Evolutionary conservation across 1,139 yeast genomes (phyloP), one percentile per base, ranked within the genome.

Genomic region (Protomyces arabidopsidicola): DNA sequence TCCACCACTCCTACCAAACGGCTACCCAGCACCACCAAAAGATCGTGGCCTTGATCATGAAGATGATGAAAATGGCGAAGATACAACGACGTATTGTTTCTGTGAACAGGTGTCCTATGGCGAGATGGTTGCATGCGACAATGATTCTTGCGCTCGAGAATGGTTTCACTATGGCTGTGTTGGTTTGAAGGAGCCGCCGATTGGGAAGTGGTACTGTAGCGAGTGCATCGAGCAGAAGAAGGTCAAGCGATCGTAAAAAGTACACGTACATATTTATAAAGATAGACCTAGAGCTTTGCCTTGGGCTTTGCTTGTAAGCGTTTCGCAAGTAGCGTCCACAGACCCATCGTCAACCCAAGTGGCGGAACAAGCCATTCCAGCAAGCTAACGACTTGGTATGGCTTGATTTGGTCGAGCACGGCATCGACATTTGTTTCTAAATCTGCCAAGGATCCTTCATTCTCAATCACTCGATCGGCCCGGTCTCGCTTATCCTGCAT

Each of bases 121-220:
- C 12, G 89, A 88, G 69, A 90, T 90, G 96, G 85, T 90, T 74
- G 96, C 95, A 0, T 90, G 97, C 74, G 97, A 90, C 73, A 87
- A 87, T 71, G 84, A 83, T 20, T 85, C 85, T 68, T 90, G 96
- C 77, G 82, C 85, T 68, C 85, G 79, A 71, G 96, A 89, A 73
- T 90, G 97, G 97, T 90, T 89, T 74, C 88, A 84, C 71, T 83
- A 82, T 69, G 82, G 78, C 45, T 90, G 97, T 77, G 95, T 90
- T 59, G 95, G 96, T 1, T 81, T 90, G 36, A 73, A 71, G 55
- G 77, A 75, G 58, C 79, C 79, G 2, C 79, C 79, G 8, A 68
- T 71, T n/a, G 79, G 79, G 1, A 73, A 75, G 22, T 76, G 79
- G 79, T 76, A 72, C 65, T 76, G 79, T 65, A 75, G 78, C 4